Evolutionary conservation across 306 rosid species (phyloP), one percentile per base, ranked within the genome.

Genomic region (Fragaria vesca): DNA sequence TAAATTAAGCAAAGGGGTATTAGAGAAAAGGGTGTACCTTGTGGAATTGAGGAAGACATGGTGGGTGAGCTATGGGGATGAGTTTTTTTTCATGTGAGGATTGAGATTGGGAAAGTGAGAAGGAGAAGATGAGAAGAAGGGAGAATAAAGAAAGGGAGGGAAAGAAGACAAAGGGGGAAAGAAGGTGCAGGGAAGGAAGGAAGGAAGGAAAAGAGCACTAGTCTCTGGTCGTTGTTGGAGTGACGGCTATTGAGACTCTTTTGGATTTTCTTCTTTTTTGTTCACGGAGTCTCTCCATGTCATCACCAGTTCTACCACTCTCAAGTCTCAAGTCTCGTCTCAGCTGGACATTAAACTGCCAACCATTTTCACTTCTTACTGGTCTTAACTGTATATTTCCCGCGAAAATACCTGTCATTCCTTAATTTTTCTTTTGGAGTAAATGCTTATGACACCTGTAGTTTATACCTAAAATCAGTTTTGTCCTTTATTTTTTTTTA

Each of bases 181-280:
- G 20, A 54, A 63, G 42, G 68, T 63, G 68, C 68, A 0, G 32
- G 72, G 81, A 82, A 82, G 28, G 66, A 46, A 12, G 66, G 78
- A 54, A 81, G 55, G 38, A 34, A 34, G 3, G 36, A 32, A 32
- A 32, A 32, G 2, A 2, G 48, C 34, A 10, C n/a, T 32, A 6
- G 20, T 21, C 30, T 40, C 20, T 0, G 9, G 73, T 21, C 16
- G 20, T 66, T 20, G 80, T 20, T 76, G 66, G 5, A 71, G 73
- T 21, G 51, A 13, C 47, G 51, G 72, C 76, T 55, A 0, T 1
- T 8, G 12, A 52, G 38, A 17, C 52, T 50, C 18, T 20, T 46
- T 30, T 75, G 72, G 66, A n/a, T 58, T 32, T 55, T 55, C 21
- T 21, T 51, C 8, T 2, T 74, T 42, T 52, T 18, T 46, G 51